Conservation (phyloP, 306 rosid species). For the Trifolium pratense region DNA sequence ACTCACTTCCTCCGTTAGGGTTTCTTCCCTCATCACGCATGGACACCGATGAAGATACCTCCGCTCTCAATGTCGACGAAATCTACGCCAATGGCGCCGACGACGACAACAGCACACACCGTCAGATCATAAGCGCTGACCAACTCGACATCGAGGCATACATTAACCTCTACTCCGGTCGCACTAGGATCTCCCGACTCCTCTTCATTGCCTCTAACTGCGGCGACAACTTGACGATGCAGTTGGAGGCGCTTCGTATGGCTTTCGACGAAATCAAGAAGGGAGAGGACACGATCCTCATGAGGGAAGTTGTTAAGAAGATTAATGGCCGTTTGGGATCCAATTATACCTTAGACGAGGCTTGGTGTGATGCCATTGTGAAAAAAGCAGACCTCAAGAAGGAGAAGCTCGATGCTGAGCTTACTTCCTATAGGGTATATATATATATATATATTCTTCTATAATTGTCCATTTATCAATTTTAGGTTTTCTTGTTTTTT, state of each 20-base stretch:
- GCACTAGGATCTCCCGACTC: constrained; percentile 75
- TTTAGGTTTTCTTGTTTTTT: constrained; percentile 3
- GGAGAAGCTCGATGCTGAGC: constrained; percentile 95
- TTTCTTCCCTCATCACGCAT: constrained; percentile 36
- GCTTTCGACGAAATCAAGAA: constrained; percentile 94
- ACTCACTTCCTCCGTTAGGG: constrained; percentile 15
- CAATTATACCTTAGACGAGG: constrained; percentile 56
- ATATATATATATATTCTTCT: constrained; percentile 15
- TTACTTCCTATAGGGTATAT: constrained; percentile 82
- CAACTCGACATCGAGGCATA: constrained; percentile 86
- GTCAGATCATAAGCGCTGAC: constrained; percentile 78
- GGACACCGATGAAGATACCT: constrained; percentile 72
- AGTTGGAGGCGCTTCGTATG: constrained; percentile 91
- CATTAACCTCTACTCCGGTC: constrained; percentile 76
- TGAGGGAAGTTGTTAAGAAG: constrained; percentile 76
- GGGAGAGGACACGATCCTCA: constrained; percentile 81
- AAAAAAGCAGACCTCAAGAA: constrained; percentile 84
- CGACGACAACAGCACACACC: constrained; percentile 52
- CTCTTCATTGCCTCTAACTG: constrained; percentile 71
- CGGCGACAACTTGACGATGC: constrained; percentile 57
- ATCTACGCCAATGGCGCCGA: constrained; percentile 65
- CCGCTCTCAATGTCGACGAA: constrained; percentile 69
- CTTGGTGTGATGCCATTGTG: constrained; percentile 74
- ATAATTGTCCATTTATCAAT: not conserved
- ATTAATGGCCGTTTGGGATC: constrained; percentile 75